Percentiles rank a stretch among this genome's conserved stretches.
Conservation (phyloP, 2,329 filamentous ascomycete species). For the Venturia effusa region DNA sequence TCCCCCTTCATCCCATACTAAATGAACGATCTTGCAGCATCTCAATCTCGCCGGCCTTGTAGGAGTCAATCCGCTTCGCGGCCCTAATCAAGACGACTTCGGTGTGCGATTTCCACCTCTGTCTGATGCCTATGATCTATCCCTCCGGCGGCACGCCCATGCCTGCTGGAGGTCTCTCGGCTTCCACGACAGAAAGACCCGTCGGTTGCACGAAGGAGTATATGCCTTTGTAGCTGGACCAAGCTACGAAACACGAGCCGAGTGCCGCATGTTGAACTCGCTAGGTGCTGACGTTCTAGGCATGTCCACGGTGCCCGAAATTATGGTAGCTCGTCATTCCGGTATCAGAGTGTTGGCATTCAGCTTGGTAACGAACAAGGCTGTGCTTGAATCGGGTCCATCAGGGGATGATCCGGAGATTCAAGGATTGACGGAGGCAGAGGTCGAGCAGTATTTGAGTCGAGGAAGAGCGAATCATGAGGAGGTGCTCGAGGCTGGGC, state of each 20-base stretch:
- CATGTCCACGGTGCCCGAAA: slow-evolving; percentile 61
- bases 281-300: slow-evolving; percentile 59
- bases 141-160: slow-evolving; percentile 46
- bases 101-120: slow-evolving; percentile 52
- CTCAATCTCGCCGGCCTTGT: slow-evolving; percentile 52
- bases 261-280: slow-evolving; percentile 49
- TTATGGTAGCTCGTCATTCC: slow-evolving; percentile 53
- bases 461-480: slow-evolving; percentile 53
- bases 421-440: slow-evolving; percentile 36
- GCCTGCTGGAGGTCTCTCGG: slow-evolving; percentile 43
- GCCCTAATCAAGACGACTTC: slow-evolving; percentile 52
- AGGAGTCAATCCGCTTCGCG: slow-evolving; percentile 50
- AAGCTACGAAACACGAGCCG: slow-evolving; percentile 54
- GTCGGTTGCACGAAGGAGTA: slow-evolving; percentile 51
- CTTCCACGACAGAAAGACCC: slow-evolving; percentile 30
- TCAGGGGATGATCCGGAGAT: slow-evolving; percentile 46
- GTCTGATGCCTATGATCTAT: slow-evolving; percentile 55
- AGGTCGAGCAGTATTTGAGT: slow-evolving; percentile 45
- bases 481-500: slow-evolving; percentile 53
- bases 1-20: neutral
- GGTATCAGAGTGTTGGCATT: slow-evolving; percentile 54
- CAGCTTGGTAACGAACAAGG: slow-evolving; percentile 55
- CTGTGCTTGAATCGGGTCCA: slow-evolving; percentile 47
- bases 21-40: slow-evolving; percentile 36
- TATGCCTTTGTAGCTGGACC: slow-evolving; percentile 56